Conservation (phyloP, 805 yeast genomes). For the Schizosaccharomyces cryophilus region DNA sequence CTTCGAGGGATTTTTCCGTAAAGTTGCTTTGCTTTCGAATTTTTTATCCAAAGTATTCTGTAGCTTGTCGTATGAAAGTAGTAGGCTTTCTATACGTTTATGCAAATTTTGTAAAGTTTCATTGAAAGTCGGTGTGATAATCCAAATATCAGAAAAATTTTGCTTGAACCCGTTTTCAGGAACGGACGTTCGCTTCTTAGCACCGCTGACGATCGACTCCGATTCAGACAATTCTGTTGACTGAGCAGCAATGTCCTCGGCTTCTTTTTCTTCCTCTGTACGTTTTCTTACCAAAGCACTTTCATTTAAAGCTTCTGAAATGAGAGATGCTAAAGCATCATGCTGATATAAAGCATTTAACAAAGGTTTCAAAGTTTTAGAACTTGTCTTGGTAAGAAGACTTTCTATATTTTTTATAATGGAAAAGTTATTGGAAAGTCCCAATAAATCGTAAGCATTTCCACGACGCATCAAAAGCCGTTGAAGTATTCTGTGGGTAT, state of each 20-base stretch:
- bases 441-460: slow-evolving; percentile 21
- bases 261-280: slow-evolving; percentile 5
- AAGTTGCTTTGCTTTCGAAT: slow-evolving; percentile 6
- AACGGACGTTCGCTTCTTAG: not conserved
- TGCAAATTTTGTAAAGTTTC: not conserved
- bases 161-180: not conserved
- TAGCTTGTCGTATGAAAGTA: slow-evolving; percentile 8
- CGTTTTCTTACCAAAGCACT: slow-evolving; percentile 10
- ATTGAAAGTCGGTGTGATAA: not conserved
- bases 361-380: not conserved
- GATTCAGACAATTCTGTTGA: no score
- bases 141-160: not conserved
- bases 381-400: not conserved
- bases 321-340: slow-evolving; percentile 15
- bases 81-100: not conserved
- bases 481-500: slow-evolving; percentile 16
- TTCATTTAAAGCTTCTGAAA: slow-evolving; percentile 21
- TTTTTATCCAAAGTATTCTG: slow-evolving; percentile 10
- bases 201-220: not conserved
- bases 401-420: not conserved
- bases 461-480: slow-evolving; percentile 19
- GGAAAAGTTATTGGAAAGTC: slow-evolving; percentile 20
- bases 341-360: not conserved
- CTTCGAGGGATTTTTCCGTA: slow-evolving; percentile 1
- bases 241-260: slow-evolving; percentile 5